Conservation (phyloP, 352 stramenopile species). For the Phytopythium cucurbitacearum region DNA sequence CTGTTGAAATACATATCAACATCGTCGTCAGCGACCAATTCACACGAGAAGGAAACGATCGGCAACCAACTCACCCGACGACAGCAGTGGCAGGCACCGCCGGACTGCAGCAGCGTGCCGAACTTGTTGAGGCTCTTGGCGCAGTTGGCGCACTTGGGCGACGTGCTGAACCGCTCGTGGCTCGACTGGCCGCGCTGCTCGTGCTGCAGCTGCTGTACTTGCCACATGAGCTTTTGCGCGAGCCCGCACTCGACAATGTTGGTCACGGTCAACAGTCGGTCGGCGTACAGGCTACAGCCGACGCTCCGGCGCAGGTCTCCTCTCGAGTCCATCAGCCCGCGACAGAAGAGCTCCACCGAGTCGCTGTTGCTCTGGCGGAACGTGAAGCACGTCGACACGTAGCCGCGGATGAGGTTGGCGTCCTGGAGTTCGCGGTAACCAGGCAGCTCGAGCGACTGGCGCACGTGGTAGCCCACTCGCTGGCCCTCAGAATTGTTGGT, state of each 20-base stretch:
- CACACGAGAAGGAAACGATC: neutral
- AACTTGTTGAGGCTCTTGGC: slow-evolving; percentile 30
- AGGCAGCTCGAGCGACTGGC: slow-evolving; percentile 28
- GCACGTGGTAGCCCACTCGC: slow-evolving; percentile 25
- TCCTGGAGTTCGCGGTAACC: slow-evolving; percentile 18
- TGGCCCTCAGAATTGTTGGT: slow-evolving; percentile 24
- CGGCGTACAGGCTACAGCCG: slow-evolving; percentile 17
- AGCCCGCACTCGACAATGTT: slow-evolving; percentile 33
- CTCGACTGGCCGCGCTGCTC: slow-evolving; percentile 8
- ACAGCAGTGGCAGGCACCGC: slow-evolving; percentile 30
- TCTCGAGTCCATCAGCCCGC: slow-evolving; percentile 30
- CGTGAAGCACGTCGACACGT: slow-evolving; percentile 33
- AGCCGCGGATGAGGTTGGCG: slow-evolving; percentile 11
- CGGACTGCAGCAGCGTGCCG: slow-evolving; percentile 23
- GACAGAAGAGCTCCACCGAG: slow-evolving; percentile 36
- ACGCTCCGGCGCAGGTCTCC: slow-evolving; percentile 33
- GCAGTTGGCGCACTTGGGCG: slow-evolving; percentile 29
- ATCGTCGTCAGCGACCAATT: neutral
- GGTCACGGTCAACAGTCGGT: slow-evolving; percentile 28
- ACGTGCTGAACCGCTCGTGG: slow-evolving; percentile 12
- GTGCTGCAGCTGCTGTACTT: slow-evolving; percentile 22
- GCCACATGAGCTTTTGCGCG: slow-evolving; percentile 39
- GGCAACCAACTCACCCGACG: slow-evolving; percentile 9
- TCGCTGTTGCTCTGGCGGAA: slow-evolving; percentile 21
- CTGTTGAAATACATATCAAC: neutral